Base-by-base conservation (phyloP, 768 basidiomycete genomes). In the Termitomyces sp. region DNA sequence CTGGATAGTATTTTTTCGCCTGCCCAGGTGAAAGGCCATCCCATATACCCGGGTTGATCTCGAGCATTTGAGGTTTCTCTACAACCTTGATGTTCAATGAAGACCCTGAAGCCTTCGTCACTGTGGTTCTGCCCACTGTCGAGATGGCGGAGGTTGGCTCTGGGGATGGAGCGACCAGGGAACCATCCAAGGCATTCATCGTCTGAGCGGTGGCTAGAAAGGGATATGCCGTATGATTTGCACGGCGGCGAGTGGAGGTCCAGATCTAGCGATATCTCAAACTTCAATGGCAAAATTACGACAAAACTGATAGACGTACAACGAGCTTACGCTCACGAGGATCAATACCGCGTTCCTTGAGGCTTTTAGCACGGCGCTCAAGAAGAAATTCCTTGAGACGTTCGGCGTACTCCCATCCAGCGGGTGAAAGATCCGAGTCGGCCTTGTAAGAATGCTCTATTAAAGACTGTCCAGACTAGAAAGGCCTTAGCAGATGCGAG, bases 361-460 rank as follows among this genome's bases (percentile, higher is more conserved):
- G 74, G 12, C 84, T 78, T 68, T 89, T 90, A 23, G 85, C 82
- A 30, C 95, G 82, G 45, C 94, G 81, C 42, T 93, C 85, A 8
- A 91, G 76, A 19, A 99, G 89, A 59, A 96, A 96, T 42, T 97
- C 91, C 63, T 89, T 94, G 58, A 99, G 76, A 40, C 79, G 80
- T 62, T 92, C 89, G 2, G 95, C 88, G 62, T 99, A 99, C 58
- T 97, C 94, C 91, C 93, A 94, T 3, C 97, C 97, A 0, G 86
- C 88, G 3, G 91, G 89, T 2, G 95, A 97, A 10, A 99, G 81
- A 70, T 98, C 96, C 1, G 95, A 94, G 66, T 99, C 97, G 37
- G 97, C 95, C 73, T 95, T 96, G 79, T 95, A 98, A 5, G 96
- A 98, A 68, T 98, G 97, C 68, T 99, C 97, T 63, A 98, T 94